Evolutionary conservation across 306 rosid species (phyloP).

Genomic region (Nissolia schottii): DNA sequence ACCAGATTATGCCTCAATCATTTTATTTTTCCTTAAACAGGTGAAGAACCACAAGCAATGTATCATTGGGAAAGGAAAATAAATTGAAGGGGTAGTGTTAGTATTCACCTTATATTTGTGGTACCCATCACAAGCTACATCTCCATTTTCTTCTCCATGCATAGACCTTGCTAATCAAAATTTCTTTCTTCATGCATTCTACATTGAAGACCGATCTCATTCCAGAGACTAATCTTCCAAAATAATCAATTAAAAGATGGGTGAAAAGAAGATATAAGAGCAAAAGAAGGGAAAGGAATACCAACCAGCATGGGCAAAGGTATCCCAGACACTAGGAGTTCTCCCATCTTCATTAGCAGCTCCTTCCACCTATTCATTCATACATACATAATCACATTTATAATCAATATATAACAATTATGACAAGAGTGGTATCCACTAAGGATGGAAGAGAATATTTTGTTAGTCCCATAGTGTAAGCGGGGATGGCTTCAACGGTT

Average conservation of each 20-base stretch:
- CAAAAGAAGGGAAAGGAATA: background rate
- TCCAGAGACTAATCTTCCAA: background rate
- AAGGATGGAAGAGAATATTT: no score
- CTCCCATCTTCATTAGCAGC: slow-evolving; percentile 71
- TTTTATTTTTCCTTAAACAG: background rate
- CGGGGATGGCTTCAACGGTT: no score
- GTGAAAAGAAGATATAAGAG: no score
- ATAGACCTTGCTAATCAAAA: slow-evolving; percentile 24
- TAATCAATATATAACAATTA: no score
- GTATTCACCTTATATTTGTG: slow-evolving; percentile 63
- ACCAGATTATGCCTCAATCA: no score
- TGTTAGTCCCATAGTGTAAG: no score
- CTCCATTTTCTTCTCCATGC: slow-evolving; percentile 52
- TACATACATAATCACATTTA: background rate
- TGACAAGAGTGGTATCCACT: no score
- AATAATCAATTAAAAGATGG: background rate
- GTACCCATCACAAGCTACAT: slow-evolving; percentile 58
- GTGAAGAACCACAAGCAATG: background rate
- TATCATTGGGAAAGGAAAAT: background rate
- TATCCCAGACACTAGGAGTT: slow-evolving; percentile 70
- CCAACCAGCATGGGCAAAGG: slow-evolving; percentile 50
- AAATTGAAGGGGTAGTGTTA: background rate
- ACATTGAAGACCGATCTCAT: background rate
- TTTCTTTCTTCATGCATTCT: no score
- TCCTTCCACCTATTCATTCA: slow-evolving; percentile 63